Evolutionary conservation across 225 moss, liverwort and hornwort genomes (phyloP), one percentile per base, ranked within the genome.

Genomic region (Thuidium tamariscinum): DNA sequence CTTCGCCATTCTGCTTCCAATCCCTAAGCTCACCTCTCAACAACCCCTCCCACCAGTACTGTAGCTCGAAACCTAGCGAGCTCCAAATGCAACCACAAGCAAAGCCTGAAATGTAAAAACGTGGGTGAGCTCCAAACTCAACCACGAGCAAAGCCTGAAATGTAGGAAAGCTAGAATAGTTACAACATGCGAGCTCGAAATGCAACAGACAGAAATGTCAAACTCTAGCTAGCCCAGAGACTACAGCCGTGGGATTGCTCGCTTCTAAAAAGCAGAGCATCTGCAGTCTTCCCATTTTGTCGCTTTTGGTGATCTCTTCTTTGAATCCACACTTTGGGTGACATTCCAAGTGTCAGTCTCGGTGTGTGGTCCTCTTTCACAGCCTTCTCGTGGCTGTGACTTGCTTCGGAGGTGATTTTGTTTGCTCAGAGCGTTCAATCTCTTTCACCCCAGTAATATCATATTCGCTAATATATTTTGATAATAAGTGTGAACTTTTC

Each of bases 1-100:
- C 66, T 74, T 90, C 87, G 91, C 90, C 93, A 93, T 93, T 55
- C 69, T 67, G 29, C 67, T 36, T 25, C 16, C 32, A 86, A 52
- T 59, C 86, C 61, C 55, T 71, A 62, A 42, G 41, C 21, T 10
- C 77, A 30, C 48, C 52, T 60, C 68, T 8, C 30, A 59, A 30
- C 78, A 29, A 26, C 7, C 16, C 29, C 59, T 41, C 13, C 41
- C 39, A 78, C 29, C 59, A 59, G 41, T n/a, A n/a, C n/a, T n/a
- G n/a, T 59, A 19, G 55, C 37, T 56, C 77, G 55, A 77, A 55
- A 26, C 55, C 26, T 16, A 26, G 65, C 65, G 30, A 65, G 65
- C 34, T 79, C 61, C 61, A 44, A 42, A 44, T 26, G 20, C 32
- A 60, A 59, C 78, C 78, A 78, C 51, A 52, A 74, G 52, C 22